Percentiles rank a stretch among this genome's conserved stretches.
Evolutionary conservation across 2,329 filamentous ascomycete species (phyloP).

Genomic region (Simplicillium sp.): DNA sequence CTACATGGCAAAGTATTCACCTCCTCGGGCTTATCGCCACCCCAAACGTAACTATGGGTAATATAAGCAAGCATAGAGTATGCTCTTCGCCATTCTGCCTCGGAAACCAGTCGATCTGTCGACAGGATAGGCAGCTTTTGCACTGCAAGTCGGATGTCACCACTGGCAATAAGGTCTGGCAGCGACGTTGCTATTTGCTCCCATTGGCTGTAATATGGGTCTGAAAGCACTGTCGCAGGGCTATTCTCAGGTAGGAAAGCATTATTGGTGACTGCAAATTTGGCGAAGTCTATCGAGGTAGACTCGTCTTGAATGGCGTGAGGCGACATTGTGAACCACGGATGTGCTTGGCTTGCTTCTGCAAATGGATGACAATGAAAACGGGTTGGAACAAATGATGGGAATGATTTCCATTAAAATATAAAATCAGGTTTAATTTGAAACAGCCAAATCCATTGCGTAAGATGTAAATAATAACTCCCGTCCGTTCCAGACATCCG

Average conservation of each 20-base stretch:
- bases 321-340: conserved; percentile 26
- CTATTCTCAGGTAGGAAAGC: conserved; percentile 68
- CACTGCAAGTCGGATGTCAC: conserved; percentile 53
- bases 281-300: conserved; percentile 18
- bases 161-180: conserved; percentile 54
- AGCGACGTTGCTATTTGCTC: conserved; percentile 61
- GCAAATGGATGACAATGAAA: too few relatives aligned
- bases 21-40: conserved; percentile 64
- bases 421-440: not conserved
- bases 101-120: conserved; percentile 50
- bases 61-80: conserved; percentile 73
- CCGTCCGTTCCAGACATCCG: too few relatives aligned
- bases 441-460: too few relatives aligned
- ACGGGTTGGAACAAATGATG: too few relatives aligned
- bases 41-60: conserved; percentile 84
- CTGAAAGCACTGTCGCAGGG: conserved; percentile 56
- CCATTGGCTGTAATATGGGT: conserved; percentile 73
- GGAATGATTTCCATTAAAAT: too few relatives aligned
- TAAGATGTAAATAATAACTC: too few relatives aligned
- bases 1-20: conserved; percentile 28
- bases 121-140: conserved; percentile 61
- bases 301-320: conserved; percentile 22
- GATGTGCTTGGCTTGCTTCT: too few relatives aligned
- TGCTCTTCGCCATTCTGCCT: conserved; percentile 71
- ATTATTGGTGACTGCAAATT: conserved; percentile 37